Base-by-base conservation (phyloP, 164 flowering plant species). In the Stephania yunnanensis region DNA sequence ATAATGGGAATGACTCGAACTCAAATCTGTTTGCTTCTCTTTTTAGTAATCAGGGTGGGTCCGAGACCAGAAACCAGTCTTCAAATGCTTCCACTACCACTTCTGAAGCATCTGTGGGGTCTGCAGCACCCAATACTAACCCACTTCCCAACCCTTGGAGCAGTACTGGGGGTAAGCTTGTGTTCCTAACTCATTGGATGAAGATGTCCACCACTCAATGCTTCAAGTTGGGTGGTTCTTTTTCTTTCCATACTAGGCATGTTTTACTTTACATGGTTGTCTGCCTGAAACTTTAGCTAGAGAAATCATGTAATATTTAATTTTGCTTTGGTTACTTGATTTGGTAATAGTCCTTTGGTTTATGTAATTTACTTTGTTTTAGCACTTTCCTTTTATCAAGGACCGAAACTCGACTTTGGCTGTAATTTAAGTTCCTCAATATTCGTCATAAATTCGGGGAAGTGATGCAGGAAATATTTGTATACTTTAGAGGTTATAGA, bases 61-160 rank as follows among this genome's bases (percentile, higher is more conserved):
- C 69, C 19, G 85, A 81, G 71, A 71, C 80, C 55, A 82, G 85
- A 61, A 85, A 85, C 72, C 84, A 80, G 4, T 53, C 89, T 44
- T 74, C 80, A 58, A 89, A 87, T 68, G 78, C 86, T 71, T 80
- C 91, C 61, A 86, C 82, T 10, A 74, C 87, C 76, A 86, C 78
- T 45, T 73, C 92, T 77, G 93, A 88, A 50, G 46, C 87, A 20
- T 70, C 89, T 52, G 71, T 86, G 22, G 89, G 83, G 10, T 76
- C 87, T 69, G 79, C 92, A 76, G 87, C 84, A 12, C 98, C 98
- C 53, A 94, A 94, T 81, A 80, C 92, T 25, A 89, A 90, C 74
- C 98, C 98, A 9, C 95, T 93, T 79, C 98, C 98, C 9, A 93
- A 93, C 74, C 98, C 98, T 22, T 94, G 98, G 98, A 79, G 75